These are phyloP conservation scores for Camptophora hylomeconis DNA, from an alignment of 2,329 filamentous ascomycete genomes.

Conservation along the genomic window DNA sequence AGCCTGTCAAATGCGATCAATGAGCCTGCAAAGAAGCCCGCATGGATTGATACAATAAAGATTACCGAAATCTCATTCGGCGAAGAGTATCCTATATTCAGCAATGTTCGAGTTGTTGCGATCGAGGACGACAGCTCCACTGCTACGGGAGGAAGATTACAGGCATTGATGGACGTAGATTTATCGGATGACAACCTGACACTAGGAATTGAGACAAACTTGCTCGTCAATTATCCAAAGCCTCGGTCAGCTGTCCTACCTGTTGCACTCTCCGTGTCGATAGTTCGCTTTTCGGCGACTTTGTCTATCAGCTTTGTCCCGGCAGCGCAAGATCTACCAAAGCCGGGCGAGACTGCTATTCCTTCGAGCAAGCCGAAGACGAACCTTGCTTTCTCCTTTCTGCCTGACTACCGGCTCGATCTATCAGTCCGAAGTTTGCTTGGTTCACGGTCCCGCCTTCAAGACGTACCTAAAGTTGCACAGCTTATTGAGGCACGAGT, in stretches of 20 bases:
- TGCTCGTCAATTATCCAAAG: slow-evolving; percentile 89
- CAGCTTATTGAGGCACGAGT: slow-evolving; percentile 52
- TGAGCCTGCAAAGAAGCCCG: slow-evolving; percentile 70
- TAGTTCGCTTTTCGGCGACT: slow-evolving; percentile 89
- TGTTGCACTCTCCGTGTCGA: slow-evolving; percentile 79
- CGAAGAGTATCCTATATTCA: slow-evolving; percentile 97
- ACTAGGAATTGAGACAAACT: slow-evolving; percentile 81
- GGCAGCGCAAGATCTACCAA: slow-evolving; percentile 30
- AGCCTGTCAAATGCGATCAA: slow-evolving; percentile 80
- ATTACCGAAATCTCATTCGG: slow-evolving; percentile 89
- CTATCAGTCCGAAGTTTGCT: slow-evolving; percentile 52
- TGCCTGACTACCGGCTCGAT: slow-evolving; percentile 50
- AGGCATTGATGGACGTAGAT: slow-evolving; percentile 95
- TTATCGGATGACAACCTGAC: slow-evolving; percentile 85
- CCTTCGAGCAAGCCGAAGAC: slow-evolving; percentile 52
- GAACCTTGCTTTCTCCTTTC: slow-evolving; percentile 85
- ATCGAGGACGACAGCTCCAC: slow-evolving; percentile 38
- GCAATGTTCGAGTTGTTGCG: slow-evolving; percentile 90
- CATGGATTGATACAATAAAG: slow-evolving; percentile 84
- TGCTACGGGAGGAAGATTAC: slow-evolving; percentile 60
- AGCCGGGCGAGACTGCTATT: slow-evolving; percentile 9
- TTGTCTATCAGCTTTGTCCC: slow-evolving; percentile 89
- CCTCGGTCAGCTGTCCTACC: slow-evolving; percentile 78
- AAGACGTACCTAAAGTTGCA: slow-evolving; percentile 55
- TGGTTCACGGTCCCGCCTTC: slow-evolving; percentile 47